phyloP scores from a whole-genome alignment of 2,329 filamentous ascomycete species.

The Microthyrium microscopicum region DNA sequence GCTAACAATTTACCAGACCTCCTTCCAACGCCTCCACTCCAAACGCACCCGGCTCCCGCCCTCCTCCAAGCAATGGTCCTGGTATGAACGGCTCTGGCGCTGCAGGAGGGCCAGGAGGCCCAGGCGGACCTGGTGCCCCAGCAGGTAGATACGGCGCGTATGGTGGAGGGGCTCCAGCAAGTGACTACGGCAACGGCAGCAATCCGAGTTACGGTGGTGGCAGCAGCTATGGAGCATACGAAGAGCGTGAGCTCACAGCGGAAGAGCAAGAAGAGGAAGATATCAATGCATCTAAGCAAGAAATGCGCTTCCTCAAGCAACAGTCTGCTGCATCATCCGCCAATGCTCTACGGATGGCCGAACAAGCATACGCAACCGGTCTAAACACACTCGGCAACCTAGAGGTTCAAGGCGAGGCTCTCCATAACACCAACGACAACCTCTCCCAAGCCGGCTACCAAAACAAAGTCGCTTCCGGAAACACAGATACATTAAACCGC shows the following conservation, averaged over 20 bases:
- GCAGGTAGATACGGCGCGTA: conserved; percentile 12
- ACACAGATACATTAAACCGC: conserved; percentile 72
- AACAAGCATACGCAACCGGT: conserved; percentile 54
- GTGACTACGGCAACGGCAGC: conserved; percentile 15
- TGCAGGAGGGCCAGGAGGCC: conserved; percentile 46
- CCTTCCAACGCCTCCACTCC: too few species aligned
- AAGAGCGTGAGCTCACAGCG: conserved; percentile 62
- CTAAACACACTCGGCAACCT: conserved; percentile 56
- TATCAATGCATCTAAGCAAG: conserved; percentile 52
- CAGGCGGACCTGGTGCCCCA: conserved; percentile 22
- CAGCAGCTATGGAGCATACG: conserved; percentile 34
- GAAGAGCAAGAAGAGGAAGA: conserved; percentile 65
- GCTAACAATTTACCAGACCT: not conserved
- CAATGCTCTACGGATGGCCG: conserved; percentile 51
- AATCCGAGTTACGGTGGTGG: conserved; percentile 12
- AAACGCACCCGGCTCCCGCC: too few species aligned
- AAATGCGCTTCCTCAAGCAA: conserved; percentile 62
- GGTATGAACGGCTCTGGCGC: conserved; percentile 19
- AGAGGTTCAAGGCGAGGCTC: conserved; percentile 60
- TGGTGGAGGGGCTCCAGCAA: conserved; percentile 5
- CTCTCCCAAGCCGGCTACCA: conserved; percentile 66
- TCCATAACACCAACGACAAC: conserved; percentile 70
- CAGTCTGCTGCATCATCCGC: conserved; percentile 39
- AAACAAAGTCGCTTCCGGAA: conserved; percentile 62
- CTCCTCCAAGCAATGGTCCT: too few species aligned